These are phyloP conservation scores for Berberis thunbergii DNA, from an alignment of 164 flowering plant genomes.

Conservation along the genomic window DNA sequence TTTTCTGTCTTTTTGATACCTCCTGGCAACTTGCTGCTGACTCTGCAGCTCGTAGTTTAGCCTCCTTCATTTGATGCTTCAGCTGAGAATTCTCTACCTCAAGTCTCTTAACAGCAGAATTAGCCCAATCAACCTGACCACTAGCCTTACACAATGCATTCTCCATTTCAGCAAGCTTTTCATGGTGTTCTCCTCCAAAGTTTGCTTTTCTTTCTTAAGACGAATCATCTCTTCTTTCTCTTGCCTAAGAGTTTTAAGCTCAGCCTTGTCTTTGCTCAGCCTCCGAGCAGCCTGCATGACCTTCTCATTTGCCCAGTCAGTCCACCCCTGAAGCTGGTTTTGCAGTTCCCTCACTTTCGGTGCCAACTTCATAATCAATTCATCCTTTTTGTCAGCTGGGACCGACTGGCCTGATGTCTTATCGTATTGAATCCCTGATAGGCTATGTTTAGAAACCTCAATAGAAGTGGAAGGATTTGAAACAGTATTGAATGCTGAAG, in stretches of 20 bases:
- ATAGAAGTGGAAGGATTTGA: constrained; percentile 25
- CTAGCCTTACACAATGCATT: constrained; percentile 60
- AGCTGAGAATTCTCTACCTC: constrained; percentile 63
- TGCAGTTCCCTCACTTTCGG: constrained; percentile 61
- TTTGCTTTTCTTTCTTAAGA: constrained; percentile 69
- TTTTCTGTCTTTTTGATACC: constrained; percentile 68
- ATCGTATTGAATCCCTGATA: constrained; percentile 32
- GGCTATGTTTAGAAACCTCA: constrained; percentile 23
- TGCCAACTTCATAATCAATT: constrained; percentile 51
- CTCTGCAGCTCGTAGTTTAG: constrained; percentile 68
- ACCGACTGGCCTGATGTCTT: constrained; percentile 39
- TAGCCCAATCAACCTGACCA: constrained; percentile 66
- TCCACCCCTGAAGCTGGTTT: constrained; percentile 80
- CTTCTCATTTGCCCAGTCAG: constrained; percentile 96
- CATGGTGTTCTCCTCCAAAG: constrained; percentile 75
- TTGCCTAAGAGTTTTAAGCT: constrained; percentile 74
- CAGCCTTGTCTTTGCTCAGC: constrained; percentile 77
- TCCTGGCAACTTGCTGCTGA: constrained; percentile 78
- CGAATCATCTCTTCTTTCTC: constrained; percentile 88
- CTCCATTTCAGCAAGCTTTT: constrained; percentile 90
- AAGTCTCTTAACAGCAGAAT: constrained; percentile 48
- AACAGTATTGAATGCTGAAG: constrained; percentile 30
- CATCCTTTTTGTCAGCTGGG: constrained; percentile 63
- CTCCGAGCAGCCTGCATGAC: constrained; percentile 97
- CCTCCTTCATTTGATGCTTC: constrained; percentile 76